Evolutionary conservation across 257 asterid species (phyloP).

Genomic region (Paraleonurus japonicus): DNA sequence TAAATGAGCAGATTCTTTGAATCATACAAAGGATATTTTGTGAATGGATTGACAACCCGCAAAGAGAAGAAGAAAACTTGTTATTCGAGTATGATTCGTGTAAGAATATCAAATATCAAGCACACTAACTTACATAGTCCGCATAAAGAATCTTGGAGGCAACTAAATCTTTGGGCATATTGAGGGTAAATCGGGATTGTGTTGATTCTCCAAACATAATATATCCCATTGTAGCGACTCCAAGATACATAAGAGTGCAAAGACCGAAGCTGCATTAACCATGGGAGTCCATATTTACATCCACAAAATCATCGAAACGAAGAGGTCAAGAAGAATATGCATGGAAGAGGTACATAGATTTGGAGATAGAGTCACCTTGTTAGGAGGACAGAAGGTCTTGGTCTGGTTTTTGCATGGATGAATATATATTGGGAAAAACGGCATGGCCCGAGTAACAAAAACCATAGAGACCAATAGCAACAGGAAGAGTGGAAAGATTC

Average conservation of each 20-base stretch:
- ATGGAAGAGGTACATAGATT: not conserved
- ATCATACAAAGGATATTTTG: constrained; percentile 77
- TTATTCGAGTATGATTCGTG: not conserved
- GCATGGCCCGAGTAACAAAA: constrained; percentile 98
- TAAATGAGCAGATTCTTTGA: constrained; percentile 1
- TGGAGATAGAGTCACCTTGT: constrained; percentile 44
- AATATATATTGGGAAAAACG: constrained; percentile 87
- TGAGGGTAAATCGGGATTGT: constrained; percentile 84
- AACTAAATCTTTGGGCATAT: constrained; percentile 73
- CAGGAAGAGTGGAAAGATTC: constrained; percentile 79
- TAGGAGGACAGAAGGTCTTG: constrained; percentile 73
- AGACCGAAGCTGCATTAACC: constrained; percentile 63
- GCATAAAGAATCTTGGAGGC: constrained; percentile 91
- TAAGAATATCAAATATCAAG: not conserved
- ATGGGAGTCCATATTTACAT: not conserved
- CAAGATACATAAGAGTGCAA: constrained; percentile 75
- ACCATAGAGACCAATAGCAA: constrained; percentile 93
- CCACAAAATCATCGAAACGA: not conserved
- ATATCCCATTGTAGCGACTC: constrained; percentile 80
- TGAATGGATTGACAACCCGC: constrained; percentile 96
- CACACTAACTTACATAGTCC: constrained; percentile 65
- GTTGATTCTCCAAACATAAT: constrained; percentile 76
- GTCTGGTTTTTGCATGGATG: constrained; percentile 72
- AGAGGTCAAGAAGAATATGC: no score
- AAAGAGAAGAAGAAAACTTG: constrained; percentile 20